Base-by-base conservation (phyloP, 352 stramenopile genomes). In the Phytophthora sojae region DNA sequence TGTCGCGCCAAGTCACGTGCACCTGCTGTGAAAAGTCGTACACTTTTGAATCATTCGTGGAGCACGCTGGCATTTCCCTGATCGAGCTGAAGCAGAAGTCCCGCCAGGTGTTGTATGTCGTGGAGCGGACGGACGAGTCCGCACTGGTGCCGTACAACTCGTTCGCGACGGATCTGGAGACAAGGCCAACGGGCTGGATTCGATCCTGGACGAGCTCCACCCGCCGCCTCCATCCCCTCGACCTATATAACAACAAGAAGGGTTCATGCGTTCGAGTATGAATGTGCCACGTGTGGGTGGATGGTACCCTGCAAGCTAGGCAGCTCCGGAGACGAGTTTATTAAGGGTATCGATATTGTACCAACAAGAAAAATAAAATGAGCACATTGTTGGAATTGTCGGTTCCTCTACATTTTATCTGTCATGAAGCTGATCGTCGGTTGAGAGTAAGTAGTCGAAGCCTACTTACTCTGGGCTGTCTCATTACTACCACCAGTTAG, bases 61-160 rank as follows among this genome's bases (percentile, higher is more conserved):
- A 0, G 0, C 73, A 80, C 52, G 69, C 73, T 58, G 73, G 69
- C 6, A 80, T 80, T 53, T 56, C 53, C 12, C 15, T 71, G 50
- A 63, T 15, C 0, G 68, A 69, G 2, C 25, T 55, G 11, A 62
- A 61, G 32, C 60, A 58, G 37, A 74, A 55, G 29, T 15, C 73
- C 0, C 59, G 64, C 4, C 56, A 75, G 17, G 15, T 75, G 1
- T 35, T 80, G 23, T 77, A 77, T 23, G 64, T 80, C 17, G 62
- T 77, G 53, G 73, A 75, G 30, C 51, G 60, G 2, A 29, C 60
- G 14, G 68, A 80, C 30, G 61, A 58, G 15, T 73, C 68, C 15
- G 60, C 57, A 0, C 50, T 80, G 51, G 39, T 77, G 57, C 63
- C 73, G 26, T 77, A 54, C 32, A 64, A 32, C 4, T 67, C 63